Base-by-base conservation (phyloP, 1,284 basidiomycete species). In the Heterobasidion irregulare region DNA sequence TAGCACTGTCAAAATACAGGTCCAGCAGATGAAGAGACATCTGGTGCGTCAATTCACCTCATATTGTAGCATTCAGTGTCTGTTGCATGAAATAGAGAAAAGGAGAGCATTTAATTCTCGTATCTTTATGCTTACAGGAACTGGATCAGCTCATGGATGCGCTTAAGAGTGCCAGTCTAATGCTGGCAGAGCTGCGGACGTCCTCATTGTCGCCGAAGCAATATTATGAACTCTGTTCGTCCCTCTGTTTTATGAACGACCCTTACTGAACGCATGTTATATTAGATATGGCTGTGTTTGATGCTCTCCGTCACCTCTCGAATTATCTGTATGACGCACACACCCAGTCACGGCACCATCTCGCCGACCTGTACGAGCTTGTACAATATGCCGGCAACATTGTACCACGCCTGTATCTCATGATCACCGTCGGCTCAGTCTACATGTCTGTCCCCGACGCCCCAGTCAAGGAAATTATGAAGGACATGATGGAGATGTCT, bases 401-500 rank as follows among this genome's bases (percentile, higher is more conserved):
- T 70, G 87, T 97, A 33, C 94, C 94, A 16, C 84, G 94, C 26
- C 78, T 96, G 36, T 97, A 98, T 72, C 89, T 97, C 65, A 97
- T 97, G 94, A 96, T 98, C 64, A 97, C 95, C 32, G 94, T 98
- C 57, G 95, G 94, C 56, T 92, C 94, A 1, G 94, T 98, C 18
- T 97, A 96, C 76, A 97, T 97, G 94, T 94, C 92, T 18, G 86
- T 97, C 47, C 84, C 92, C 2, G 94, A 96, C 56, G 93, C 94
- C 7, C 94, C 94, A 6, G 86, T 97, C 57, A 95, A 94, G 76
- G 94, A 98, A 74, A 93, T 98, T 62, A 98, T 97, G 94, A 97
- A 96, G 78, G 94, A 98, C 72, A 96, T 98, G 94, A 89, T 98
- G 85, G 94, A 98, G 70, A 98, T 98, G 94, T 93, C 92, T 34